These are phyloP conservation scores for Bipolaris gigantea DNA, from an alignment of 2,329 filamentous ascomycete genomes.

Conservation along the genomic window DNA sequence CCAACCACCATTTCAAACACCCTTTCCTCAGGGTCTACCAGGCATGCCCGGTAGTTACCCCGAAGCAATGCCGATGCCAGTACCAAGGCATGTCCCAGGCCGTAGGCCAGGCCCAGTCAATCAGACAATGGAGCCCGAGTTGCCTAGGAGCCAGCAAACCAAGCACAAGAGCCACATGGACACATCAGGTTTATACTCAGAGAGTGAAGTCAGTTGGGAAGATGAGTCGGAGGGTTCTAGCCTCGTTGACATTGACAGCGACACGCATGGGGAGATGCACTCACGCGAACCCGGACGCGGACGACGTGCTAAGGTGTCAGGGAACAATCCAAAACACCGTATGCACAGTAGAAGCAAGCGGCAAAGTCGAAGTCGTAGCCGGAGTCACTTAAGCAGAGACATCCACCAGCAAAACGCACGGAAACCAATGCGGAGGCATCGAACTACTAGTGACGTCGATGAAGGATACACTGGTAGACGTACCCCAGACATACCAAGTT, in stretches of 20 bases:
- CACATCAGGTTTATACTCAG: slow-evolving; percentile 16
- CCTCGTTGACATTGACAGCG: slow-evolving; percentile 24
- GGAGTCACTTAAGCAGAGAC: slow-evolving; percentile 9
- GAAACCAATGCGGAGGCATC: slow-evolving; percentile 15
- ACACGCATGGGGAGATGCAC: slow-evolving; percentile 19
- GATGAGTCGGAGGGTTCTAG: slow-evolving; percentile 21
- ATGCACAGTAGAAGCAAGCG: slow-evolving; percentile 15
- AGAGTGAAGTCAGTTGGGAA: slow-evolving; percentile 18
- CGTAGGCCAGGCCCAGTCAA: slow-evolving; percentile 11
- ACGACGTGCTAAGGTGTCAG: slow-evolving; percentile 11
- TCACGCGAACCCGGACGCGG: slow-evolving; percentile 20
- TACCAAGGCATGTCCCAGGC: slow-evolving; percentile 1
- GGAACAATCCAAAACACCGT: slow-evolving; percentile 15
- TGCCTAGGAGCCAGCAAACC: slow-evolving; percentile 20
- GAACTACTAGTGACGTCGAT: slow-evolving; percentile 15
- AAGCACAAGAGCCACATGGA: slow-evolving; percentile 14
- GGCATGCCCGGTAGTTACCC: slow-evolving; percentile 26
- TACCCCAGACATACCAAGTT: slow-evolving; percentile 18
- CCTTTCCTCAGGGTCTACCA: neutral
- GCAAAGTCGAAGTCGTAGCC: slow-evolving; percentile 14
- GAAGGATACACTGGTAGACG: slow-evolving; percentile 23
- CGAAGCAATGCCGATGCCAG: slow-evolving; percentile 5
- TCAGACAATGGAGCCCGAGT: slow-evolving; percentile 11
- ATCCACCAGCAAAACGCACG: slow-evolving; percentile 10
- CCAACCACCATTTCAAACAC: slow-evolving; percentile 10